Percentiles rank a stretch among this genome's conserved stretches.
phyloP scores from a whole-genome alignment of 768 basidiomycete genomes.

The Tylopilus sp. region DNA sequence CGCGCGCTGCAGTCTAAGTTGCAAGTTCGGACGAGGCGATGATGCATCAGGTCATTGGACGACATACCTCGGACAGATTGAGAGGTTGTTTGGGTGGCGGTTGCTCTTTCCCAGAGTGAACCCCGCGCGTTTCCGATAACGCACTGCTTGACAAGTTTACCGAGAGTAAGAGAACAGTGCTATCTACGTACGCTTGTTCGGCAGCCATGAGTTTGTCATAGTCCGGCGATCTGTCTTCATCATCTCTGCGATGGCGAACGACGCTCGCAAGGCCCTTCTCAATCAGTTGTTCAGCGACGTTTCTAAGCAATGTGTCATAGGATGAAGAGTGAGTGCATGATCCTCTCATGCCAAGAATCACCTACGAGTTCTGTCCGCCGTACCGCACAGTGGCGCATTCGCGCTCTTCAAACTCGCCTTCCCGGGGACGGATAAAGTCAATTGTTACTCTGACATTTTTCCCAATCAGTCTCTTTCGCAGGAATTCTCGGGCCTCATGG shows the following conservation, averaged over 20 bases:
- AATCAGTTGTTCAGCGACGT: constrained; percentile 88
- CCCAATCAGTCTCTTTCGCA: constrained; percentile 89
- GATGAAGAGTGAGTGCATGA: constrained; percentile 2
- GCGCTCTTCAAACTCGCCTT: constrained; percentile 92
- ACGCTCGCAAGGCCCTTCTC: constrained; percentile 91
- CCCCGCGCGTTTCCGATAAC: constrained; percentile 68
- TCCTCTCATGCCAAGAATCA: not conserved
- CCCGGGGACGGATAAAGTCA: constrained; percentile 87
- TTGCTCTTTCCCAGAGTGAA: constrained; percentile 91
- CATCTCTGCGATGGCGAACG: constrained; percentile 89
- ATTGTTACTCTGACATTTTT: constrained; percentile 79
- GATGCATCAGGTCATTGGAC: not conserved
- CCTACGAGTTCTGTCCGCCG: constrained; percentile 76
- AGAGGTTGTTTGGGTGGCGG: constrained; percentile 75
- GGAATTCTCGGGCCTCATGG: constrained; percentile 88
- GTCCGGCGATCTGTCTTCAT: constrained; percentile 94
- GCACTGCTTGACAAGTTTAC: constrained; percentile 50
- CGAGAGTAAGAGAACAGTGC: not conserved
- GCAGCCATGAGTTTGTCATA: constrained; percentile 95
- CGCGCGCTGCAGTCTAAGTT: constrained; percentile 63
- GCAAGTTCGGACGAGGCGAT: not conserved
- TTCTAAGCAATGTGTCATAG: no score
- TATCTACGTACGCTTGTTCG: constrained; percentile 77
- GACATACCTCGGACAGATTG: constrained; percentile 85
- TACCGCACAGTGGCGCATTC: constrained; percentile 89